A percentile compares a stretch with the other conserved stretches of the same genome.
Conservation (phyloP, 768 basidiomycete genomes). For the Auriculariales sp. region DNA sequence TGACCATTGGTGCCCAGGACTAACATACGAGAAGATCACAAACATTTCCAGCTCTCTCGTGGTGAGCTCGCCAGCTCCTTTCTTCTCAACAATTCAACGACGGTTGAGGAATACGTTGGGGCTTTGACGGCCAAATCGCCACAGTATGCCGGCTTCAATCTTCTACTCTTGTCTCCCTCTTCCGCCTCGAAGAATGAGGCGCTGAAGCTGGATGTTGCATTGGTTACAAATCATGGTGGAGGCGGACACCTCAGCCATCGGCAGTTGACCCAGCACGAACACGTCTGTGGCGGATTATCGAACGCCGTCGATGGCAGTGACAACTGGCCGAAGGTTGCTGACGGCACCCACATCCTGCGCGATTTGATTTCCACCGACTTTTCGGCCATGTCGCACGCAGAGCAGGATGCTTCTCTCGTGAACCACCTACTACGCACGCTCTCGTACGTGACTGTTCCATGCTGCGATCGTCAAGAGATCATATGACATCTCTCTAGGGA, state of each 20-base stretch:
- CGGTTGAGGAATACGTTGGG: conserved; percentile 34
- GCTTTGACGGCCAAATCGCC: conserved; percentile 29
- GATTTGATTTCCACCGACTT: conserved; percentile 12
- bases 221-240: conserved; percentile 60
- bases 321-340: conserved; percentile 62
- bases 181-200: conserved; percentile 1
- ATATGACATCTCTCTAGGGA: background rate
- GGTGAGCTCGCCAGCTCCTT: conserved; percentile 57
- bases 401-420: conserved; percentile 37
- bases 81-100: conserved; percentile 24
- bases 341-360: conserved; percentile 21
- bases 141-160: conserved; percentile 67
- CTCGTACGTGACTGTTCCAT: conserved; percentile 35
- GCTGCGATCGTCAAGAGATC: background rate
- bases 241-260: conserved; percentile 42
- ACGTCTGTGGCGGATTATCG: conserved; percentile 45
- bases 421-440: conserved; percentile 51
- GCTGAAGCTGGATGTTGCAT: conserved; percentile 35
- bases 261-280: conserved; percentile 33
- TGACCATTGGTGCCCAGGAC: conserved; percentile 35
- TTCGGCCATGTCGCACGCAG: conserved; percentile 22
- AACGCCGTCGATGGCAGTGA: conserved; percentile 48
- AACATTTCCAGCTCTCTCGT: conserved; percentile 40
- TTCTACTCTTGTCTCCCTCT: conserved; percentile 46
- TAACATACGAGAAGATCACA: conserved; percentile 63